These are phyloP conservation scores for Leccinum aurantiacum DNA, from an alignment of 768 basidiomycete species.

Conservation along the genomic window DNA sequence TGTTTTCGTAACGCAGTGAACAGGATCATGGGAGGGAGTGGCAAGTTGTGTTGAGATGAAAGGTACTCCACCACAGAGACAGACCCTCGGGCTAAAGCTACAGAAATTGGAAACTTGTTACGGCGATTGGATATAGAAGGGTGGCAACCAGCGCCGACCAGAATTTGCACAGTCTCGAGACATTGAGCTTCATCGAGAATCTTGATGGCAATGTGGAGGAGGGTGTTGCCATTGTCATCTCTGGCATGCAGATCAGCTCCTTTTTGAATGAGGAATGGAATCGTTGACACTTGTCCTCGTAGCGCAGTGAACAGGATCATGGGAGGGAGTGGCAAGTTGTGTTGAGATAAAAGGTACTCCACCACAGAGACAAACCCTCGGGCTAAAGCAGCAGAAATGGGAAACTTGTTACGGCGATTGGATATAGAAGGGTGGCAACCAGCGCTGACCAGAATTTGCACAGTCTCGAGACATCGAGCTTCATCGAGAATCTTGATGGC, in stretches of 20 bases:
- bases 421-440: neutral
- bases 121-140: neutral
- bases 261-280: no score
- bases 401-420: neutral
- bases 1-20: neutral
- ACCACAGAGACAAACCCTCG: neutral
- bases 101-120: neutral
- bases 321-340: neutral
- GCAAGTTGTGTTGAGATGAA: neutral
- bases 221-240: neutral
- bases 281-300: no score
- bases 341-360: neutral
- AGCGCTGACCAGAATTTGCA: neutral
- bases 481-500: neutral
- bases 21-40: neutral
- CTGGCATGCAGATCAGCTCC: no score
- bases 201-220: neutral
- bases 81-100: neutral
- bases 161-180: neutral
- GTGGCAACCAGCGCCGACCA: neutral
- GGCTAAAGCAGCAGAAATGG: neutral
- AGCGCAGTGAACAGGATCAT: neutral
- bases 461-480: neutral
- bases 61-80: neutral
- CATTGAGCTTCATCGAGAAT: neutral